Conservation (phyloP, 2,329 filamentous ascomycete genomes). For the Rutstroemia sp. region DNA sequence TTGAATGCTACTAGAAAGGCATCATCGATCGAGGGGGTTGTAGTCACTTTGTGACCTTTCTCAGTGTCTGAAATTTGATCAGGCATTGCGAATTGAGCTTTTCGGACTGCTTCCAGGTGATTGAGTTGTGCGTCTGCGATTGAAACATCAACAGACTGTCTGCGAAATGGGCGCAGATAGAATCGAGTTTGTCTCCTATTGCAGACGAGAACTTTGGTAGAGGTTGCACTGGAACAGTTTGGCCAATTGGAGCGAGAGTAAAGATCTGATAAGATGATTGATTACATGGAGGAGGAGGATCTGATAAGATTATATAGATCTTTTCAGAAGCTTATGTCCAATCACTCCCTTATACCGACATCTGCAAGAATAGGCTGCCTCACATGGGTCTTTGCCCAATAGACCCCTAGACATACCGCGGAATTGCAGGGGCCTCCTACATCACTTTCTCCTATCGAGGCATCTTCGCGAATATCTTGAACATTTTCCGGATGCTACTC, state of each 20-base stretch:
- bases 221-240: neutral
- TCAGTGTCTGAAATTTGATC: neutral
- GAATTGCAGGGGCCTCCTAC: too few species aligned
- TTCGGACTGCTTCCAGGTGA: neutral
- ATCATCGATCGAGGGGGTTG: constrained; percentile 1
- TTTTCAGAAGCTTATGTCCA: neutral
- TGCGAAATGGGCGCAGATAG: neutral
- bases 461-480: neutral
- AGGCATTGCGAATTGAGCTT: neutral
- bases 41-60: neutral
- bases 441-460: neutral
- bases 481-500: neutral
- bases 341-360: neutral
- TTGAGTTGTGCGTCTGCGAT: neutral
- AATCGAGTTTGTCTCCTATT: too few species aligned
- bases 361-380: neutral
- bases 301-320: neutral
- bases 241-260: neutral
- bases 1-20: constrained; percentile 16
- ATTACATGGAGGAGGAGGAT: neutral
- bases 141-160: neutral
- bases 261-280: neutral
- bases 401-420: too few species aligned
- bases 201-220: neutral
- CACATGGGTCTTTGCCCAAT: neutral